phyloP scores from a whole-genome alignment of 106 monocot genomes.

The Posidonia australis region DNA sequence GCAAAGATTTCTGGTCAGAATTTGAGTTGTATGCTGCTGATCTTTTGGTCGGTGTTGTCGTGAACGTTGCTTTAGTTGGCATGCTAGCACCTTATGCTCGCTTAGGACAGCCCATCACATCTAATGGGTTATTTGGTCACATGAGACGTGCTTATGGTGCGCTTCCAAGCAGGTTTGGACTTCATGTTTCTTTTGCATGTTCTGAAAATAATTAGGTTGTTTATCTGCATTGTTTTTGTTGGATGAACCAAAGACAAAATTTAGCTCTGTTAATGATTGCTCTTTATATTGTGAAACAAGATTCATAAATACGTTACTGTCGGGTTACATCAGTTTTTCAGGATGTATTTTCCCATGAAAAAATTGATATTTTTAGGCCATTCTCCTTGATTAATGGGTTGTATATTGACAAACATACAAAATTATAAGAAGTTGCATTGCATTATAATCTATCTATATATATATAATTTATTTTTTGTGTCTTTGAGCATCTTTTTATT shows the following conservation, averaged over 20 bases:
- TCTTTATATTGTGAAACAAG: background rate
- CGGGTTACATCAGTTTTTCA: too few relatives aligned
- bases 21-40: constrained; percentile 85
- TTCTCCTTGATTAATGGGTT: too few relatives aligned
- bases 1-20: constrained; percentile 82
- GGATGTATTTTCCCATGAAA: too few relatives aligned
- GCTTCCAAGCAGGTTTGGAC: constrained; percentile 77
- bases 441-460: too few relatives aligned
- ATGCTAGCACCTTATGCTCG: constrained; percentile 75
- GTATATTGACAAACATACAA: too few relatives aligned
- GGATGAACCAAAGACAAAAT: too few relatives aligned
- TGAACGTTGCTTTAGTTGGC: constrained; percentile 70
- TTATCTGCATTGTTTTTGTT: background rate
- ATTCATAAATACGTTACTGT: too few relatives aligned
- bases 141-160: constrained; percentile 33
- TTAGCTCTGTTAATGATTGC: too few relatives aligned
- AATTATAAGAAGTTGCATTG: too few relatives aligned
- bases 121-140: constrained; percentile 36
- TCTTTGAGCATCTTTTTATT: too few relatives aligned
- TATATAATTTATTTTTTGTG: too few relatives aligned
- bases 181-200: background rate
- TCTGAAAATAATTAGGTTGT: background rate
- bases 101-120: constrained; percentile 39
- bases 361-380: too few relatives aligned
- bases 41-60: constrained; percentile 67